A percentile compares a stretch with the other conserved stretches of the same genome.
These are phyloP conservation scores for Erigeron canadensis DNA, from an alignment of 129 eudicot genomes.

Conservation along the genomic window DNA sequence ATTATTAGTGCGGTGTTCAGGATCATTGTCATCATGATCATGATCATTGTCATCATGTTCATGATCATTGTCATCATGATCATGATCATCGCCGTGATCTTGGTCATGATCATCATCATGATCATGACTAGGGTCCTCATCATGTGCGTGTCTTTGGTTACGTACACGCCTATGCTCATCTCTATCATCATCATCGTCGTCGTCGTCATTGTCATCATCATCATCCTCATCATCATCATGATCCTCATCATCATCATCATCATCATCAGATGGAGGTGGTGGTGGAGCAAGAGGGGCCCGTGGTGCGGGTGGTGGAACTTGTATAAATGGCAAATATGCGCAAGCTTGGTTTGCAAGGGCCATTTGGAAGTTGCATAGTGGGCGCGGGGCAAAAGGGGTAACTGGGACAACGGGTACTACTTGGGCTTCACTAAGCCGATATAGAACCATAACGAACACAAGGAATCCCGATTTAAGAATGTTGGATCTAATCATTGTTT, in stretches of 20 bases:
- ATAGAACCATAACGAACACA: constrained; percentile 37
- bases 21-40: not conserved
- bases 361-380: constrained; percentile 71
- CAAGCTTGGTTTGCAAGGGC: constrained; percentile 76
- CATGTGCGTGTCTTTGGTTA: constrained; percentile 7
- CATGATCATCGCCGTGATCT: not conserved
- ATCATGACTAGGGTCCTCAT: constrained; percentile 5
- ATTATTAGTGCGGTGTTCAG: not conserved
- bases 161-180: constrained; percentile 35
- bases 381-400: constrained; percentile 41
- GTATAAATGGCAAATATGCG: constrained; percentile 42
- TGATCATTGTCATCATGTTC: not conserved
- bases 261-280: constrained; percentile 35
- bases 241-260: constrained; percentile 9
- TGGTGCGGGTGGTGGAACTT: constrained; percentile 46
- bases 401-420: constrained; percentile 28
- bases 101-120: not conserved
- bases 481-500: constrained; percentile 47
- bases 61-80: constrained; percentile 12
- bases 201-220: not conserved
- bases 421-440: constrained; percentile 38
- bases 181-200: not conserved
- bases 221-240: not conserved
- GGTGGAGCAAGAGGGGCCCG: constrained; percentile 38
- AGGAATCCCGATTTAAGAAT: constrained; percentile 28